Evolutionary conservation across 202 grass and related monocot species (phyloP).

Genomic region (Zizania palustris): DNA sequence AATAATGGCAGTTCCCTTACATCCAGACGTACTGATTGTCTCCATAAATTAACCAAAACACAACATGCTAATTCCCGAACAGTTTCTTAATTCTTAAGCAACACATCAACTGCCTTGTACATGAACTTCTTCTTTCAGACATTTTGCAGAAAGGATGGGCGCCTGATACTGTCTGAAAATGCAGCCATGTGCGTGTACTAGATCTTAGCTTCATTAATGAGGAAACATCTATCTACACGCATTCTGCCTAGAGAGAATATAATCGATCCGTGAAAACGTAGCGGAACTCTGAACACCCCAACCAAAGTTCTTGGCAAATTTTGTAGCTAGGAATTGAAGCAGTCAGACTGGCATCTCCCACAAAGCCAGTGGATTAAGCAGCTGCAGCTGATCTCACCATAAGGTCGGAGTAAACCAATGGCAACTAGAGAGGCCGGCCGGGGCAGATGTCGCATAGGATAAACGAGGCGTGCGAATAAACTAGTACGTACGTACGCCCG

Average conservation of each 20-base stretch:
- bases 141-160: constrained; percentile 36
- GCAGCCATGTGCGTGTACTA: background rate
- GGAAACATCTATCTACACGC: constrained; percentile 25
- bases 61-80: background rate
- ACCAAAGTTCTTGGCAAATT: background rate
- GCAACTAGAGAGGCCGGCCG: background rate
- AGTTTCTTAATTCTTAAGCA: constrained; percentile 50
- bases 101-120: constrained; percentile 24
- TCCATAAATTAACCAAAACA: background rate
- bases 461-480: constrained; percentile 15
- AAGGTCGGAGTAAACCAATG: constrained; percentile 21
- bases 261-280: background rate
- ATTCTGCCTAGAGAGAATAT: background rate
- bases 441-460: constrained; percentile 17
- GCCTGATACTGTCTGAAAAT: constrained; percentile 45
- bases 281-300: constrained; percentile 16
- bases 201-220: background rate
- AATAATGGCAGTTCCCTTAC: background rate
- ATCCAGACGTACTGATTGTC: background rate
- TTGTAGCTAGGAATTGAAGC: too few relatives aligned
- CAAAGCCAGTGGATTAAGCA: constrained; percentile 24
- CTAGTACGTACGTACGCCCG: background rate
- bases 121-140: constrained; percentile 31
- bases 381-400: background rate
- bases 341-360: background rate